These are phyloP conservation scores for Cetraspora pellucida DNA, from an alignment of 192 early-diverging fungal genomes.

Conservation along the genomic window DNA sequence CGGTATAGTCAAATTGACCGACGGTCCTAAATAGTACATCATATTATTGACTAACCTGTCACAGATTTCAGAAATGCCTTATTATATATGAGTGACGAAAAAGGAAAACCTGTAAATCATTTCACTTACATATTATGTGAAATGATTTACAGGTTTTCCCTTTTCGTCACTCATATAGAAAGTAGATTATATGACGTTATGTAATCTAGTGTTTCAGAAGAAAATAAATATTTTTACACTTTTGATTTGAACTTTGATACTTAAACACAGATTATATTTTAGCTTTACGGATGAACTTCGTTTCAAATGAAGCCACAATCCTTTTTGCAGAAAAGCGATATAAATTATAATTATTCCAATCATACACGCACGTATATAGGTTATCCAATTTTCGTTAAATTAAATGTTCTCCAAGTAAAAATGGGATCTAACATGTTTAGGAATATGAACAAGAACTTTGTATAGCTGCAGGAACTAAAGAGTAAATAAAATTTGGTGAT, in stretches of 20 bases:
- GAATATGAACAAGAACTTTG: too few relatives aligned
- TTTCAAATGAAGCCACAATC: conserved; percentile 84
- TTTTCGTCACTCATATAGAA: not conserved
- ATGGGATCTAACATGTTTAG: not conserved
- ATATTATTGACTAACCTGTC: too few relatives aligned
- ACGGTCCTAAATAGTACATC: not conserved
- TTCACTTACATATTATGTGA: not conserved
- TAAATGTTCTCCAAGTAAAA: conserved; percentile 38
- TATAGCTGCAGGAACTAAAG: too few relatives aligned
- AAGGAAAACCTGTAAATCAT: too few relatives aligned
- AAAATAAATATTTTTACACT: too few relatives aligned
- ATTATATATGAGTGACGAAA: too few relatives aligned
- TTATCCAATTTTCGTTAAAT: not conserved
- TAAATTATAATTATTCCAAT: conserved; percentile 26
- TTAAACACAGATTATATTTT: conserved; percentile 71
- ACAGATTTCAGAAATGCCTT: too few relatives aligned
- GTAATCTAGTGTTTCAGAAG: conserved; percentile 55
- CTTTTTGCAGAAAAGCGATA: conserved; percentile 94
- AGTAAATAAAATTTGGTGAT: too few relatives aligned
- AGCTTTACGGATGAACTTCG: conserved; percentile 82
- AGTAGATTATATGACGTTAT: not conserved
- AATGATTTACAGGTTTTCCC: not conserved
- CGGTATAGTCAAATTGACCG: not conserved
- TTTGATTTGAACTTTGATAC: too few relatives aligned
- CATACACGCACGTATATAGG: too few relatives aligned